Evolutionary conservation across 495 filamentous ascomycete species (phyloP).

Genomic region (Penicillium egyptiacum): DNA sequence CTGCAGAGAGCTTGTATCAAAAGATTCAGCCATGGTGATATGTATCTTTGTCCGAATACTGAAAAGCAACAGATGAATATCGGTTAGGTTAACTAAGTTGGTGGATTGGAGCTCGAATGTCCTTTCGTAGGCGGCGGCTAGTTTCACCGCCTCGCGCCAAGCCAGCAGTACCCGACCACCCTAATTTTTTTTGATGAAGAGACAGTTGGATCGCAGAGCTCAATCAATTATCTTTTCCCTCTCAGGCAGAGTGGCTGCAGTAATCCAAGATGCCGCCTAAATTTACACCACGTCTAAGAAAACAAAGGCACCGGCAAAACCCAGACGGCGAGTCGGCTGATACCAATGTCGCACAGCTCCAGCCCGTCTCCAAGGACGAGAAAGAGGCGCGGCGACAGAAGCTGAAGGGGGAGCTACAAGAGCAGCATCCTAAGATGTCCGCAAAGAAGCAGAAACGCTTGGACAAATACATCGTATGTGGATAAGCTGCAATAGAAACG

Average conservation of each 20-base stretch:
- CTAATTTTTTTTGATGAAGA: slow-evolving; percentile 31
- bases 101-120: background rate
- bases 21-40: slow-evolving; percentile 32
- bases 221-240: slow-evolving; percentile 13
- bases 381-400: slow-evolving; percentile 67
- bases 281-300: slow-evolving; percentile 76
- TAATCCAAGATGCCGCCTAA: slow-evolving; percentile 59
- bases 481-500: background rate
- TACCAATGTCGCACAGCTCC: slow-evolving; percentile 69
- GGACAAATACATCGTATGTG: slow-evolving; percentile 86
- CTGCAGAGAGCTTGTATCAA: slow-evolving; percentile 34
- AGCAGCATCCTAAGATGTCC: slow-evolving; percentile 69
- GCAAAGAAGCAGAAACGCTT: slow-evolving; percentile 91
- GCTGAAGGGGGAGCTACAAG: slow-evolving; percentile 61
- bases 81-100: background rate
- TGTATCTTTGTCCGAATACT: background rate
- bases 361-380: slow-evolving; percentile 64
- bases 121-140: slow-evolving; percentile 18
- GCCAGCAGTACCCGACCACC: slow-evolving; percentile 28
- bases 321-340: slow-evolving; percentile 51
- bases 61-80: background rate
- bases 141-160: slow-evolving; percentile 20
- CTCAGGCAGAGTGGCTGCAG: slow-evolving; percentile 17
- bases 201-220: slow-evolving; percentile 11
- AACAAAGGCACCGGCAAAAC: slow-evolving; percentile 58